Percentiles rank a stretch among this genome's conserved stretches.
These are phyloP conservation scores for Cadophora sp. DNA, from an alignment of 2,329 filamentous ascomycete genomes.

Conservation along the genomic window DNA sequence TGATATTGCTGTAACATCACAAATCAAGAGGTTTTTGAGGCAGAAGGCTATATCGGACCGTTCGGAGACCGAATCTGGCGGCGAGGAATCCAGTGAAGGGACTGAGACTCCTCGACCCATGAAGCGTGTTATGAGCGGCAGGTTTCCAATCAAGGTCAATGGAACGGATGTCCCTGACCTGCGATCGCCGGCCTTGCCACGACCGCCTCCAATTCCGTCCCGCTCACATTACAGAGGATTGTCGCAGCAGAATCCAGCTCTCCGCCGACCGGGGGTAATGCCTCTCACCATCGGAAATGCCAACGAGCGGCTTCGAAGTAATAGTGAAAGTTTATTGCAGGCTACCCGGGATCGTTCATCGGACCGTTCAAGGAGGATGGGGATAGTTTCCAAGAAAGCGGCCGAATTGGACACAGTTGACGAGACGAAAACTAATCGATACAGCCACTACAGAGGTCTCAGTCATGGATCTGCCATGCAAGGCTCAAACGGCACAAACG, in stretches of 20 bases:
- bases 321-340: constrained; percentile 66
- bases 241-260: constrained; percentile 68
- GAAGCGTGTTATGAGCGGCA: constrained; percentile 67
- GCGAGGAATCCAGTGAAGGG: constrained; percentile 73
- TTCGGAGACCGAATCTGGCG: constrained; percentile 61
- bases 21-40: constrained; percentile 67
- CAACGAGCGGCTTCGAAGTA: constrained; percentile 71
- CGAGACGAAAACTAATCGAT: constrained; percentile 66
- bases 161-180: constrained; percentile 72
- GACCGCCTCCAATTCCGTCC: constrained; percentile 78
- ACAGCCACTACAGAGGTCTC: constrained; percentile 70
- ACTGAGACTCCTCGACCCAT: constrained; percentile 78
- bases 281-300: constrained; percentile 72
- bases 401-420: constrained; percentile 68
- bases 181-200: constrained; percentile 70
- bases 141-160: constrained; percentile 75
- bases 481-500: constrained; percentile 44
- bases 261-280: constrained; percentile 75
- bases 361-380: constrained; percentile 68
- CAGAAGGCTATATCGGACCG: constrained; percentile 56
- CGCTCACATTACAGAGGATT: constrained; percentile 81
- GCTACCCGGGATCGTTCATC: constrained; percentile 52
- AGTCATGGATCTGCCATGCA: constrained; percentile 75
- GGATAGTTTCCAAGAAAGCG: constrained; percentile 64
- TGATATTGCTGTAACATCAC: constrained; percentile 64